phyloP scores from a whole-genome alignment of 768 basidiomycete genomes.

The Daedaleopsis sinensis region DNA sequence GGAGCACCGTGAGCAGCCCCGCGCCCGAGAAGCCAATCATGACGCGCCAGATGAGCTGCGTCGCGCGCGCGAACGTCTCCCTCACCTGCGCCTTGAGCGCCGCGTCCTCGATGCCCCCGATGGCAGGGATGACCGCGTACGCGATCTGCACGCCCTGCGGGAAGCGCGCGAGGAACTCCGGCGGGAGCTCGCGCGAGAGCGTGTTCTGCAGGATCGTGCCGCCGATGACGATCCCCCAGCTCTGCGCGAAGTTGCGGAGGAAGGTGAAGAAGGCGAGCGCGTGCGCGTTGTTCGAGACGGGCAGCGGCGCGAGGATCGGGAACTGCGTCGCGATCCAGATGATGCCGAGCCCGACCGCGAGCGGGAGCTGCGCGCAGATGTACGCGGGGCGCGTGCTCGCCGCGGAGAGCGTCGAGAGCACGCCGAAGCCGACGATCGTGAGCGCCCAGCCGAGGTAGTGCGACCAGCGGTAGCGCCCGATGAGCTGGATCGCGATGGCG shows the following conservation, averaged over 20 bases:
- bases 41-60: constrained; percentile 35
- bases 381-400: constrained; percentile 16
- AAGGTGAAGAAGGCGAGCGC: constrained; percentile 35
- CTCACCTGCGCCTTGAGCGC: constrained; percentile 28
- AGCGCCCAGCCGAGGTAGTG: constrained; percentile 35
- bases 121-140: constrained; percentile 35
- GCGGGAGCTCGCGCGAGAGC: constrained; percentile 34
- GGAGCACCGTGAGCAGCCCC: constrained; percentile 29
- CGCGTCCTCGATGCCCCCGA: constrained; percentile 26
- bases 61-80: constrained; percentile 33
- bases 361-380: constrained; percentile 23
- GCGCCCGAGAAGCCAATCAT: constrained; percentile 32
- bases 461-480: constrained; percentile 38
- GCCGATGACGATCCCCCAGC: constrained; percentile 42
- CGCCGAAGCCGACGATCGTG: constrained; percentile 35
- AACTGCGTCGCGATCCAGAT: constrained; percentile 1
- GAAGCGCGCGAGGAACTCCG: constrained; percentile 28
- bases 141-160: constrained; percentile 28
- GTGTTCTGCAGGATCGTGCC: constrained; percentile 40
- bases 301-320: constrained; percentile 16
- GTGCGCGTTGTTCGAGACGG: constrained; percentile 32
- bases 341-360: constrained; percentile 35
- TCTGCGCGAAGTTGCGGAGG: constrained; percentile 28
- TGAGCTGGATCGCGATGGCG: constrained; percentile 33
- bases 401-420: constrained; percentile 32